Conservation (phyloP, 1,284 basidiomycete species). For the Apiotrichum sp. region DNA sequence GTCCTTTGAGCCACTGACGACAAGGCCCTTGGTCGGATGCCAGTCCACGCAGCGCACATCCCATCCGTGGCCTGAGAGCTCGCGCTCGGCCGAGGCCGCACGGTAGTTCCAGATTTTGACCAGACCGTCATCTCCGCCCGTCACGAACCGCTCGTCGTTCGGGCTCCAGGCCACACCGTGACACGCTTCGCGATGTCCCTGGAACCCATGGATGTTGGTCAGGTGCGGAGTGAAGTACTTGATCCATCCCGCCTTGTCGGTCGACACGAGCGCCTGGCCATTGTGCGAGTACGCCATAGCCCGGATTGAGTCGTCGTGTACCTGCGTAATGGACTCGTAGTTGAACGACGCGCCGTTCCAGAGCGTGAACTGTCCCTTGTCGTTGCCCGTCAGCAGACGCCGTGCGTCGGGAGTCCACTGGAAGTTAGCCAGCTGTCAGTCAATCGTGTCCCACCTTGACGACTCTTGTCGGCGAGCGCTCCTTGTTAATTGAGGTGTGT, state of each 20-base stretch:
- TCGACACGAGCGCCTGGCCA: constrained; percentile 82
- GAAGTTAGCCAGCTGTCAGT: too few species aligned
- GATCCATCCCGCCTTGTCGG: constrained; percentile 88
- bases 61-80: constrained; percentile 88
- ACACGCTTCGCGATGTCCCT: constrained; percentile 82
- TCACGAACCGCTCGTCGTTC: constrained; percentile 85
- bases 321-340: constrained; percentile 97
- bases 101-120: constrained; percentile 95
- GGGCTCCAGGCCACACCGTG: constrained; percentile 86
- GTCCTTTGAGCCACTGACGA: constrained; percentile 93
- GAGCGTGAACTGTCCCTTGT: constrained; percentile 94
- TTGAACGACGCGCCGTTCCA: constrained; percentile 99
- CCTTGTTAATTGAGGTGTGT: constrained; percentile 97
- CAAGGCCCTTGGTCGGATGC: constrained; percentile 92
- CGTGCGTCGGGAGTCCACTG: constrained; percentile 96
- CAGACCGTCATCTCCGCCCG: constrained; percentile 88
- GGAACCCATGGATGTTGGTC: constrained; percentile 94
- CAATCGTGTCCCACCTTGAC: constrained; percentile 55
- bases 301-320: constrained; percentile 90
- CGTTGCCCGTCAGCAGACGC: constrained; percentile 86
- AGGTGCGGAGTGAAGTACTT: constrained; percentile 99
- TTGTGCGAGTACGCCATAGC: constrained; percentile 85
- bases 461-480: constrained; percentile 91
- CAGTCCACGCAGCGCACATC: constrained; percentile 98
- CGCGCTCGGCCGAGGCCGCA: constrained; percentile 78